Evolutionary conservation across 2,329 filamentous ascomycete genomes (phyloP), one percentile per base, ranked within the genome.

Genomic region (Hymenoscyphus infarciens): DNA sequence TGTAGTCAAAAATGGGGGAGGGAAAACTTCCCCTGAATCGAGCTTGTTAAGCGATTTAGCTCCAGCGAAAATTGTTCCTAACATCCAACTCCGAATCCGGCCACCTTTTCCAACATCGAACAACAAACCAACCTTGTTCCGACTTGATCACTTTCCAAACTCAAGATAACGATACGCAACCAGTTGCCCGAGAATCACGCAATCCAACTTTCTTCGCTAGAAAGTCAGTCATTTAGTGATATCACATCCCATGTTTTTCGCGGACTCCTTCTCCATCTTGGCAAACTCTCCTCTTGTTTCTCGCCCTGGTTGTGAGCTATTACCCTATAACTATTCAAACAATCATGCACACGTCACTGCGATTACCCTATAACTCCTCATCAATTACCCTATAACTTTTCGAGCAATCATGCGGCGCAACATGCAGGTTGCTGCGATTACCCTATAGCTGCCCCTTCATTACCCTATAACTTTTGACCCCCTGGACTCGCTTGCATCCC

Each of bases 361-460:
- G 7, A 45, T 61, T 55, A 62, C 56, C 52, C 56, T 62, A 62
- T 62, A 59, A 56, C 57, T 49, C 45, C 25, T 16, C 31, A 19
- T 11, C 16, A 45, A 54, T 49, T 54, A 57, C 59, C 57, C 57
- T 59, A 59, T 54, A 54, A 54, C 6, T 53, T 53, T 54, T 27
- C 42, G 10, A 54, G 19, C 52, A 33, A 31, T 57, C 56, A 59
- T 29, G 16, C 16, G 57, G 25, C 38, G 25, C 16, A 16, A 27
- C 6, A n/a, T 33, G 10, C 27, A 29, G 22, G 33, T 54, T 49
- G 42, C 25, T 49, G 52, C 8, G 13, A 55, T 55, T 55, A 55
- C 52, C 52, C 52, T 55, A 55, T 55, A 57, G 33, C 31, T 35
- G 16, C 13, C 33, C 31, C n/a, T 25, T 31, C 19, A 57, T 57